Evolutionary conservation across 148 eudicot species (phyloP), one percentile per base, ranked within the genome.

Genomic region (Persicaria maculosa): DNA sequence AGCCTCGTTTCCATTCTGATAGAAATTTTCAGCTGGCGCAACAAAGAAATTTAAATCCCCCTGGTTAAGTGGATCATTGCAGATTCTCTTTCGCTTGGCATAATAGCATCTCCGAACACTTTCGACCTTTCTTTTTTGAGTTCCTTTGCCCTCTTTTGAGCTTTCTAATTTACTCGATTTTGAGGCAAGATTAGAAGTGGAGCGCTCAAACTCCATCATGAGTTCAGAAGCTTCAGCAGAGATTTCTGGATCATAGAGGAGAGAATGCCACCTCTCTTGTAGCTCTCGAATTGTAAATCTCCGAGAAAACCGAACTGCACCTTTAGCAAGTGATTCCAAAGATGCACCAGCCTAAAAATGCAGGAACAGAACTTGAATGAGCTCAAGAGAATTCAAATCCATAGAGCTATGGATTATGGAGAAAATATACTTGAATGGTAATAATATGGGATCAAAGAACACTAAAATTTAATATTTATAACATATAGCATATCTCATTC

Each of bases 291-390:
- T 76, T 7, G 93, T 82, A 86, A 80, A 95, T 74, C 84, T 77
- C 45, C 87, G 88, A 54, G 98, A 94, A 85, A 91, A 94, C 50
- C 84, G 86, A 70, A 90, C 88, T 53, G 97, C 97, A 52, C 98
- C 97, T 78, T 90, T 95, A 25, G 99, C 98, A 81, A 94, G 97
- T 68, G 98, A 87, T 81, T 91, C 96, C 76, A 92, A 80, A 45
- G 97, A 92, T 77, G 97, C 98, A 76, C 96, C 97, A 67, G 80
- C 89, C 96, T 90, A 80, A 61, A 68, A 69, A 68, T 47, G 45
- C 50, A 76, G 73, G 50, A 76, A 20, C 50, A 45, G 44, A 57
- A 40, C 70, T 36, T 45, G 6, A 65, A 12, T 64, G 46, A 64
- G 19, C 69, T n/a, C 45, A 64, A 64, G 4, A 64, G 9, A 64